Evolutionary conservation across 2,329 filamentous ascomycete species (phyloP), one percentile per base, ranked within the genome.

Genomic region (Pestalotiopsis sp.): DNA sequence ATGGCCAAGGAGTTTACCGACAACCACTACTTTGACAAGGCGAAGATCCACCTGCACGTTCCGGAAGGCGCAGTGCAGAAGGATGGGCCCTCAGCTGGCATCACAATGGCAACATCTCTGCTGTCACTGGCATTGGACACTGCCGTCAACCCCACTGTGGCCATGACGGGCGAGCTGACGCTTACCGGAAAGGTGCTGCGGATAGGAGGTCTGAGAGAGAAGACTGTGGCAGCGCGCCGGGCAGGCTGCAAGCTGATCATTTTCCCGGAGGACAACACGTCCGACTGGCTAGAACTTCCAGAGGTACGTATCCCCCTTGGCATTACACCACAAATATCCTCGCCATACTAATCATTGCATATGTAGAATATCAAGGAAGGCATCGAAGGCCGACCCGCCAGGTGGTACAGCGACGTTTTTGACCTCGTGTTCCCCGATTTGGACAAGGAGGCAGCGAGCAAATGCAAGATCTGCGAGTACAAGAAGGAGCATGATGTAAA

Each of bases 161-260:
- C 97, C 69, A 99, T 99, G 96, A 99, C 96, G 1, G 96, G 96
- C 71, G 96, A 99, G 82, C 85, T 99, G 72, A 99, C 97, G 1
- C 90, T 99, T 65, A 99, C 96, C 1, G 96, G 96, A 67, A 99
- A 99, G 83, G 95, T 99, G 2, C 84, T 99, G 65, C 88, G 96
- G 71, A 99, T 99, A 78, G 96, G 96, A 64, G 96, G 96, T 0
- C 83, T 99, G 74, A 87, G 96, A 61, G 96, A 99, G 84, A 99
- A 99, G 90, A 98, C 96, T 6, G 95, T 99, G 52, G 96, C 96
- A 38, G 97, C 96, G 68, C 89, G 95, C 76, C 87, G 96, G 72
- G 96, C 96, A 25, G 96, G 97, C 67, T 97, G 94, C 76, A 96
- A 92, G 81, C 97, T 90, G 81, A 91, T 99, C 74, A 91, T 99